Evolutionary conservation across 805 yeast species (phyloP).

Genomic region (Yarrowia sp.): DNA sequence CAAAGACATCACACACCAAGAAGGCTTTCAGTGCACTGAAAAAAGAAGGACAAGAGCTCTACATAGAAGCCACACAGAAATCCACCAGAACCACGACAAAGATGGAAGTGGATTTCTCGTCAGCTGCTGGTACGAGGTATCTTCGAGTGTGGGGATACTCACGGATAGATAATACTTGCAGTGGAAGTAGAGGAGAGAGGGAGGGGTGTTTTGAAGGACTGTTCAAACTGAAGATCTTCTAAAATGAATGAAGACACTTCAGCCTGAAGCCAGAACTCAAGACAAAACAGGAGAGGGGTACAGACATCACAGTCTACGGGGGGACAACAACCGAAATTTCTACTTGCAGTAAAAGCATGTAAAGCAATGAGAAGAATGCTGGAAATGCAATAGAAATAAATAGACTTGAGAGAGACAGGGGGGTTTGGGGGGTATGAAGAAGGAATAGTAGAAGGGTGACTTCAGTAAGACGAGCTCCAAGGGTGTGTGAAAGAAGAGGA

Average conservation of each 20-base stretch:
- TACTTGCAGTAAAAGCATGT: slow-evolving; percentile 1
- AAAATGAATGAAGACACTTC: not conserved
- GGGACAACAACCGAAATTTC: slow-evolving; percentile 1
- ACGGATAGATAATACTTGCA: too few relatives aligned
- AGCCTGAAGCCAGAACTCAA: not conserved
- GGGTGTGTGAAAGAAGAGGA: not conserved
- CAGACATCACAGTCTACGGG: slow-evolving; percentile 13
- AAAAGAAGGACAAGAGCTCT: not conserved
- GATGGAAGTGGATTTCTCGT: not conserved
- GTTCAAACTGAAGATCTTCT: not conserved
- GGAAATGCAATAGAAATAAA: slow-evolving; percentile 23
- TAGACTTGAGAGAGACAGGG: slow-evolving; percentile 1
- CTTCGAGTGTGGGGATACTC: not conserved
- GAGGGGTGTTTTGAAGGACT: not conserved
- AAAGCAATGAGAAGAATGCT: slow-evolving; percentile 3
- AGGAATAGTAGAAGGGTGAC: not conserved
- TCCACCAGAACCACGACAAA: not conserved
- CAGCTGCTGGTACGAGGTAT: not conserved
- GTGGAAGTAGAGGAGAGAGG: not conserved
- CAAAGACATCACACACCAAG: not conserved
- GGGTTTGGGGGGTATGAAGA: not conserved
- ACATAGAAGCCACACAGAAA: slow-evolving; percentile 6
- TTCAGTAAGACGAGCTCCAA: too few relatives aligned
- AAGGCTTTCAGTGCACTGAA: not conserved
- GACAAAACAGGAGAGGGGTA: not conserved